phyloP scores from a whole-genome alignment of 1,284 basidiomycete species.

The Grifola frondosa region DNA sequence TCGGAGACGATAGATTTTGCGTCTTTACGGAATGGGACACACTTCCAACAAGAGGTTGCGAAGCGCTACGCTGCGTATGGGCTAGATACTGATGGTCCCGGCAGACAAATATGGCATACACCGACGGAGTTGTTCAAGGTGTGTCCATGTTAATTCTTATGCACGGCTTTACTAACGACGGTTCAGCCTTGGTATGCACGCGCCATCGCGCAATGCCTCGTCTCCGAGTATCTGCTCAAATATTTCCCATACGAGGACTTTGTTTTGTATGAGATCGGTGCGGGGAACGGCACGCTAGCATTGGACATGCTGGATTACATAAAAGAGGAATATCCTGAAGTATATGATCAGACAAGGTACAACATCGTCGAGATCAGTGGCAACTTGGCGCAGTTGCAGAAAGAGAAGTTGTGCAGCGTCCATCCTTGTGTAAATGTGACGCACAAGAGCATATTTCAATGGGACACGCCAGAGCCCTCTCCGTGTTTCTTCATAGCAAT shows the following conservation, averaged over 20 bases:
- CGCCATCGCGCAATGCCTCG: conserved; percentile 85
- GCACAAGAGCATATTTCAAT: conserved; percentile 87
- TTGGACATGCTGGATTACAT: conserved; percentile 85
- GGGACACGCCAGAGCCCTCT: conserved; percentile 73
- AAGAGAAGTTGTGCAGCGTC: conserved; percentile 49
- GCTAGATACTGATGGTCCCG: conserved; percentile 66
- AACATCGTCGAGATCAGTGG: conserved; percentile 92
- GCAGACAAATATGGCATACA: conserved; percentile 97
- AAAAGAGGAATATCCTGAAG: conserved; percentile 78
- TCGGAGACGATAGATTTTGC: conserved; percentile 75
- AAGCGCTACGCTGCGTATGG: conserved; percentile 74
- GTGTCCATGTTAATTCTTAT: conserved; percentile 25
- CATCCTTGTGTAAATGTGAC: conserved; percentile 72
- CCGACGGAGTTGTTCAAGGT: conserved; percentile 98
- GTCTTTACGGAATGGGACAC: conserved; percentile 62
- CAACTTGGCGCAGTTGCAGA: conserved; percentile 76
- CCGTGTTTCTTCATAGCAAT: conserved; percentile 93
- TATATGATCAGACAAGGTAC: conserved; percentile 89
- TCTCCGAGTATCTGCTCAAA: conserved; percentile 89
- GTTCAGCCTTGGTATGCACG: conserved; percentile 90
- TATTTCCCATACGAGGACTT: conserved; percentile 96
- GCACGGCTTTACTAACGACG: conserved; percentile 11
- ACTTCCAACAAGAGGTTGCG: conserved; percentile 84
- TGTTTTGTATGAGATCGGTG: conserved; percentile 95
- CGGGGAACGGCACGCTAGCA: conserved; percentile 95